phyloP scores from a whole-genome alignment of 2,329 filamentous ascomycete species.

The Sporothrix schenckii region DNA sequence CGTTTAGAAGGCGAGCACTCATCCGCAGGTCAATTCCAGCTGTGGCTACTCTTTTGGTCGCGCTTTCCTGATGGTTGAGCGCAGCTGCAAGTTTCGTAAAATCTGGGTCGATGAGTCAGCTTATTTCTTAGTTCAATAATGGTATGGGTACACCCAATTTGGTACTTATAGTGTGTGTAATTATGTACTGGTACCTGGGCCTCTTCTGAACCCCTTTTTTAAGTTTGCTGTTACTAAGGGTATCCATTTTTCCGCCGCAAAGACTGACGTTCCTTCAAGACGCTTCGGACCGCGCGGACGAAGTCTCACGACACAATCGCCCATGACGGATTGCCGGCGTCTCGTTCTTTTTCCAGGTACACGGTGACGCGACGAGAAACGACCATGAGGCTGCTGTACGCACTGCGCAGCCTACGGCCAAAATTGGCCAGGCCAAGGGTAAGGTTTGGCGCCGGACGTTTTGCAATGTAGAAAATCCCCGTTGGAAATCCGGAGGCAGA shows the following conservation, averaged over 20 bases:
- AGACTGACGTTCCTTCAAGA: slow-evolving; percentile 11
- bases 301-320: slow-evolving; percentile 20
- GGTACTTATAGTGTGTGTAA: not conserved
- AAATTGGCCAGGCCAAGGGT: slow-evolving; percentile 37
- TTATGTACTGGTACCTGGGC: not conserved
- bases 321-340: not conserved
- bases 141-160: not conserved
- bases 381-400: slow-evolving; percentile 30
- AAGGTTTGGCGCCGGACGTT: not conserved
- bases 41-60: not conserved
- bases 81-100: not conserved
- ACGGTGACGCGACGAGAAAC: not conserved
- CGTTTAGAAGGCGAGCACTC: not conserved
- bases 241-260: slow-evolving; percentile 27
- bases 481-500: not conserved
- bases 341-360: not conserved
- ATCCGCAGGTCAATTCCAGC: no score
- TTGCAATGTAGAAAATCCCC: no score
- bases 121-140: not conserved
- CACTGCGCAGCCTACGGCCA: slow-evolving; percentile 33
- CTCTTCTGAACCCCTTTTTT: not conserved
- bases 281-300: slow-evolving; percentile 29
- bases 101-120: slow-evolving; percentile 22
- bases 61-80: slow-evolving; percentile 20
- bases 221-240: not conserved